Evolutionary conservation across 768 basidiomycete genomes (phyloP), one percentile per base, ranked within the genome.

Genomic region (Xanthoconium stramineum): DNA sequence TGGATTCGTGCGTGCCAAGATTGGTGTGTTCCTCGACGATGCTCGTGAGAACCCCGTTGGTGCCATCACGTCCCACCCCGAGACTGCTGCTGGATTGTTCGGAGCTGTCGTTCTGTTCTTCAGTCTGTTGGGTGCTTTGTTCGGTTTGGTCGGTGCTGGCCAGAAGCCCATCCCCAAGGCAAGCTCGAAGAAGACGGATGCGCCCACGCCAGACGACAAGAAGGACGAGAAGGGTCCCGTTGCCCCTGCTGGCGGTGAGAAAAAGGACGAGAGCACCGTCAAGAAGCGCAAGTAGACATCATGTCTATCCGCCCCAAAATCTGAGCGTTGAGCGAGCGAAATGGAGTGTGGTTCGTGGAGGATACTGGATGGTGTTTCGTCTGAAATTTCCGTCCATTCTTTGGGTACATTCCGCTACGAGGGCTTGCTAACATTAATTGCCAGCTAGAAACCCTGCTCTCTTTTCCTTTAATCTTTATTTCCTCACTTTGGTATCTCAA

Each of bases 31-130:
- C 81, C 73, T 95, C 59, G 88, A 90, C 47, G 76, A 83, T 56
- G 88, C 83, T 61, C 84, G 84, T 69, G 70, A 80, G 45, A 85
- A 96, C 72, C 94, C 93, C 29, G 66, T 92, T 50, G 72, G 73
- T 28, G 95, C 97, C 40, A 81, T 98, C 81, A 91, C 88, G 79
- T 78, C 88, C 38, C 85, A 94, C 68, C 94, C 95, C 46, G 88
- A 94, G 74, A 91, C 91, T 50, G 93, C 86, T 63, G 88, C 80
- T 45, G 90, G 84, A 58, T 79, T 98, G 61, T 78, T 78, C 57
- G 88, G 83, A 59, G 85, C 83, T 47, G 60, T 90, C 46, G 79
- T 96, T 64, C 91, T 90, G 40, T 70, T 97, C 61, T 82, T 97
- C 67, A 89, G 89, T 47, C 86, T 97, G 85, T 71, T 98, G 61